These are phyloP conservation scores for Boletellus deceptivus DNA, from an alignment of 1,284 basidiomycete genomes.

Conservation along the genomic window DNA sequence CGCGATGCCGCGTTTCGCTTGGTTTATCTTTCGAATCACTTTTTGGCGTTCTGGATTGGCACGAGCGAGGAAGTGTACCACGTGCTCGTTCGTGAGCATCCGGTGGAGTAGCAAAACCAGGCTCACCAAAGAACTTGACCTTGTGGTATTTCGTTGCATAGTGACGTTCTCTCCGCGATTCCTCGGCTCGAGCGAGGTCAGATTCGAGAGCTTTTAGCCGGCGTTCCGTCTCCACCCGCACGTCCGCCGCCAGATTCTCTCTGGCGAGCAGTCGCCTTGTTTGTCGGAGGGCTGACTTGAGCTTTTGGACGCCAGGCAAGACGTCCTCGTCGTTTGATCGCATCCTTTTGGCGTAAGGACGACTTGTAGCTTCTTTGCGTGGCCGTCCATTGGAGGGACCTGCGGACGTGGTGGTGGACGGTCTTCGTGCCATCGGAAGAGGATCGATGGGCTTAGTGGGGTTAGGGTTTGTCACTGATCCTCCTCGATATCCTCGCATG, in stretches of 20 bases:
- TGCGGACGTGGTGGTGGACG: background rate
- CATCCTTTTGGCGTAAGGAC: conserved; percentile 22
- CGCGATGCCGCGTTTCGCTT: conserved; percentile 51
- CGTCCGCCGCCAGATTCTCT: conserved; percentile 77
- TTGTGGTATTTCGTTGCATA: conserved; percentile 79
- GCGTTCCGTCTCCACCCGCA: conserved; percentile 75
- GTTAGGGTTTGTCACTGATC: conserved; percentile 25
- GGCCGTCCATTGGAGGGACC: conserved; percentile 15
- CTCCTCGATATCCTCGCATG: conserved; percentile 10
- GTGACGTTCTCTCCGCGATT: conserved; percentile 62
- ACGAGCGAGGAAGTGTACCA: too few relatives aligned
- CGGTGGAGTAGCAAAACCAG: background rate
- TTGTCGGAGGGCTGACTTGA: conserved; percentile 79
- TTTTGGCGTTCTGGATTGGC: conserved; percentile 71
- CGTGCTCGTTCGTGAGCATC: background rate
- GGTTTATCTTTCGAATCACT: conserved; percentile 68
- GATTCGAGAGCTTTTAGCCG: conserved; percentile 70
- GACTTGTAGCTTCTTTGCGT: conserved; percentile 15
- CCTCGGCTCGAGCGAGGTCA: conserved; percentile 66
- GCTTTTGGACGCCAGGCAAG: conserved; percentile 69
- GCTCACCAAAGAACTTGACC: conserved; percentile 85
- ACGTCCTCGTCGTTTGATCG: conserved; percentile 21
- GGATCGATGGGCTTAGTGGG: conserved; percentile 14
- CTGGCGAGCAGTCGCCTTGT: conserved; percentile 76
- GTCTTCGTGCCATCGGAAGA: conserved; percentile 20